Conservation (phyloP, 805 yeast genomes). For the Pachysolen tannophilus region DNA sequence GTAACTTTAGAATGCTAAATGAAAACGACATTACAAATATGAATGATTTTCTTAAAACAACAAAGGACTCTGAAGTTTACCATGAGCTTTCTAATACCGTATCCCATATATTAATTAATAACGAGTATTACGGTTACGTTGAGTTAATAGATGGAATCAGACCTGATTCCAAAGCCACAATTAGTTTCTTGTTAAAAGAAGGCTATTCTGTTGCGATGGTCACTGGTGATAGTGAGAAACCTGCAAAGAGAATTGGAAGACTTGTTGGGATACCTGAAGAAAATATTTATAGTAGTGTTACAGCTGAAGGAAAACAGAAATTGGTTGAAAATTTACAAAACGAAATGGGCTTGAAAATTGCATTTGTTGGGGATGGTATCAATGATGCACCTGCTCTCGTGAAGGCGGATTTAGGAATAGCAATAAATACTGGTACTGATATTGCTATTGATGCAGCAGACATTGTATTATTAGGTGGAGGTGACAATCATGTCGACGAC, state of each 20-base stretch:
- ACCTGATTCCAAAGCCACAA: constrained; percentile 52
- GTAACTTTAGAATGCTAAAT: constrained; percentile 38
- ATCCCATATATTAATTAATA: constrained; percentile 44
- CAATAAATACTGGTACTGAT: constrained; percentile 89
- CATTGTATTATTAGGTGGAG: constrained; percentile 58
- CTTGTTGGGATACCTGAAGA: constrained; percentile 57
- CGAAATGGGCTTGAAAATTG: constrained; percentile 38
- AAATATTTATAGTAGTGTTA: constrained; percentile 65
- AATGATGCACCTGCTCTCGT: constrained; percentile 97
- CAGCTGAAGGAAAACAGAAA: constrained; percentile 71
- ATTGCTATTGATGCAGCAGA: constrained; percentile 97
- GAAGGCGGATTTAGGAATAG: constrained; percentile 81
- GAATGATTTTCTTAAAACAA: constrained; percentile 12
- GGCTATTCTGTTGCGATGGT: constrained; percentile 73
- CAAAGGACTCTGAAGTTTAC: constrained; percentile 11
- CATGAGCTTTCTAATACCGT: constrained; percentile 10
- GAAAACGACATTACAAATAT: constrained; percentile 15
- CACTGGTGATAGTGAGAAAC: constrained; percentile 72
- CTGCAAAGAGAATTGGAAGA: constrained; percentile 58
- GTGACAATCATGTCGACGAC: constrained; percentile 9
- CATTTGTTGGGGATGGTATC: constrained; percentile 96
- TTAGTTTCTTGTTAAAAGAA: constrained; percentile 40
- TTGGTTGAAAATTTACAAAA: constrained; percentile 52
- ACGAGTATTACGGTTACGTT: constrained; percentile 51
- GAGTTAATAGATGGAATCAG: constrained; percentile 64